Evolutionary conservation across 2,329 filamentous ascomycete genomes (phyloP).

Genomic region (Aspergillus amoenus): DNA sequence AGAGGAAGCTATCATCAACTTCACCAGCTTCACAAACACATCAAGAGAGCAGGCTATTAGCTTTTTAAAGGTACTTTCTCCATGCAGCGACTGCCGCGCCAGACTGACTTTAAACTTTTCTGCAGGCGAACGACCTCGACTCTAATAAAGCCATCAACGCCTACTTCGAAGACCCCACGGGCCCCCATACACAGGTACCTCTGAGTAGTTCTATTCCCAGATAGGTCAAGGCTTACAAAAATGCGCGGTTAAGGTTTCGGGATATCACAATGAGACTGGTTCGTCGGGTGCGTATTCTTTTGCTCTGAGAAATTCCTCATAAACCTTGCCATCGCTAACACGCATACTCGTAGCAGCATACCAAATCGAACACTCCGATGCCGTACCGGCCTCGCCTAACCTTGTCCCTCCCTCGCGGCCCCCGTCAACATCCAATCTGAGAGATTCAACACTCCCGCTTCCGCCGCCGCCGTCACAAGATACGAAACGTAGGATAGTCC

Average conservation of each 20-base stretch:
- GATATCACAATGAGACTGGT: slow-evolving; percentile 26
- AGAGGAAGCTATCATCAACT: slow-evolving; percentile 42
- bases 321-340: neutral
- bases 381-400: slow-evolving; percentile 33
- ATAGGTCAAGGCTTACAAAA: slow-evolving; percentile 8
- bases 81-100: neutral
- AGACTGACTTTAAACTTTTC: slow-evolving; percentile 15
- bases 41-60: slow-evolving; percentile 40
- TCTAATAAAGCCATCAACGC: slow-evolving; percentile 48
- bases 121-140: slow-evolving; percentile 45
- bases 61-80: slow-evolving; percentile 39
- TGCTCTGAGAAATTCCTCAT: neutral
- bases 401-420: slow-evolving; percentile 47
- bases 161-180: slow-evolving; percentile 47
- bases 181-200: slow-evolving; percentile 32
- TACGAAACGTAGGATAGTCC: slow-evolving; percentile 26
- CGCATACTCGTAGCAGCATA: slow-evolving; percentile 30
- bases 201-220: neutral
- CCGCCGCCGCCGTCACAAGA: slow-evolving; percentile 26
- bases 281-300: slow-evolving; percentile 25
- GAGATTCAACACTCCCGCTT: slow-evolving; percentile 24
- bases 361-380: slow-evolving; percentile 38
- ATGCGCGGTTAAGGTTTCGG: slow-evolving; percentile 18
- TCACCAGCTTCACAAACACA: slow-evolving; percentile 42
- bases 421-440: slow-evolving; percentile 43